phyloP scores from a whole-genome alignment of 768 basidiomycete species.

The Leccinellum luteum region DNA sequence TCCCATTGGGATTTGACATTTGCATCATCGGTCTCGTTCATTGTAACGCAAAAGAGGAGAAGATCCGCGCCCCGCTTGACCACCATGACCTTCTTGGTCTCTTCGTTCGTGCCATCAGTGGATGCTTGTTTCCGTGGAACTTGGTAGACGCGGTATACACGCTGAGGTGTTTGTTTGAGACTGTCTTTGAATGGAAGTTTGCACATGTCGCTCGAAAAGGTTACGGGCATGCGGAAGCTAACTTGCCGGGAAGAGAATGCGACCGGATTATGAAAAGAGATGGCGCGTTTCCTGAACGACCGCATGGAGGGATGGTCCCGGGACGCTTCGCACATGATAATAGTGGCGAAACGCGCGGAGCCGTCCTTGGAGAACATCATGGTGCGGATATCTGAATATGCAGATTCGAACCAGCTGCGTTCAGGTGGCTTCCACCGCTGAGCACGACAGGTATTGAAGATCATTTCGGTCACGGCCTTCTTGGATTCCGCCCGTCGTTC shows the following conservation, averaged over 20 bases:
- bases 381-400: slow-evolving; percentile 25
- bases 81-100: slow-evolving; percentile 1
- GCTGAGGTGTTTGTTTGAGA: slow-evolving; percentile 4
- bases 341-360: slow-evolving; percentile 10
- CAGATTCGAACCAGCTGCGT: slow-evolving; percentile 27
- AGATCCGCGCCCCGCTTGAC: slow-evolving; percentile 26
- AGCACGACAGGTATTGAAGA: slow-evolving; percentile 17
- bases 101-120: slow-evolving; percentile 3
- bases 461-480: slow-evolving; percentile 18
- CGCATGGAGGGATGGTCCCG: neutral
- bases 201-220: slow-evolving; percentile 14
- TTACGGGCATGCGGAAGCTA: slow-evolving; percentile 23
- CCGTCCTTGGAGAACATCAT: slow-evolving; percentile 17
- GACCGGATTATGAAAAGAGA: slow-evolving; percentile 26
- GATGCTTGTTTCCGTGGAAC: slow-evolving; percentile 8
- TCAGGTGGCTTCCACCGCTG: slow-evolving; percentile 29
- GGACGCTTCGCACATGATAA: slow-evolving; percentile 27
- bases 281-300: slow-evolving; percentile 14
- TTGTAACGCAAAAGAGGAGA: slow-evolving; percentile 23
- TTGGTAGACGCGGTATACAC: slow-evolving; percentile 24
- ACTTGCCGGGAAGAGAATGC: slow-evolving; percentile 10
- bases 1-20: slow-evolving; percentile 25
- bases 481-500: slow-evolving; percentile 27
- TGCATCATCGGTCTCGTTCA: neutral
- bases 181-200: slow-evolving; percentile 23